Evolutionary conservation across 2,329 filamentous ascomycete genomes (phyloP).

Genomic region (Massarina eburnea): DNA sequence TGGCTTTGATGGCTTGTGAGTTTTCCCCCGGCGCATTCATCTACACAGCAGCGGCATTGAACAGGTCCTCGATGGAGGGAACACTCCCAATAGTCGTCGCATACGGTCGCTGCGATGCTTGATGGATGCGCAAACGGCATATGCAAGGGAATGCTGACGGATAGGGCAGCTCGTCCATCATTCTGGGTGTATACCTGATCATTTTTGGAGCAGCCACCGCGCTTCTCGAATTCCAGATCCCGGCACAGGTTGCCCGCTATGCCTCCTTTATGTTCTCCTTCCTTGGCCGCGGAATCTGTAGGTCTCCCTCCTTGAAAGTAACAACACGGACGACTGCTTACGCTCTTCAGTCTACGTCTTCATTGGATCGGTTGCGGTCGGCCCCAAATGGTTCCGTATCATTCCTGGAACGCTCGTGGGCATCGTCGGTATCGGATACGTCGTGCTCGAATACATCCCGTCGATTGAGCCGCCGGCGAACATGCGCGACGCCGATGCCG

Average conservation of each 20-base stretch:
- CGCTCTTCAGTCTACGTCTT: conserved; percentile 85
- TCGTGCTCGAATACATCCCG: conserved; percentile 53
- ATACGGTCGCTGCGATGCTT: neutral
- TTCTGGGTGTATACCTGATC: conserved; percentile 85
- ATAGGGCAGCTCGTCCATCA: conserved; percentile 63
- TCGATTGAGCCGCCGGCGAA: conserved; percentile 57
- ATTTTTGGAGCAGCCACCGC: conserved; percentile 81
- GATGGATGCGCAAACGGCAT: neutral
- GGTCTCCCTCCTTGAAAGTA: conserved; percentile 43
- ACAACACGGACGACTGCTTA: conserved; percentile 12
- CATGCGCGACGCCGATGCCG: conserved; percentile 56
- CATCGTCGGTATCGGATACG: conserved; percentile 75
- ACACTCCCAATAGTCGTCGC: neutral
- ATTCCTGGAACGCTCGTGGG: conserved; percentile 79
- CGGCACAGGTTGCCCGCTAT: conserved; percentile 88
- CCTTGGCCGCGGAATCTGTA: conserved; percentile 91
- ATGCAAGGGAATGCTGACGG: conserved; percentile 21
- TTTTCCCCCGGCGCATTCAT: conserved; percentile 39
- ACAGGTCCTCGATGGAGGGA: neutral
- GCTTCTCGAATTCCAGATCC: conserved; percentile 82
- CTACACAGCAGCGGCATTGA: conserved; percentile 3
- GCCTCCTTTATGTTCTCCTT: conserved; percentile 98
- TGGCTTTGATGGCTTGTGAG: conserved; percentile 44
- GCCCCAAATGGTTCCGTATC: conserved; percentile 65
- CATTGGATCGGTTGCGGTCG: conserved; percentile 81